phyloP scores from a whole-genome alignment of 345 rosid species.

The Excoecaria cochinchinensis region DNA sequence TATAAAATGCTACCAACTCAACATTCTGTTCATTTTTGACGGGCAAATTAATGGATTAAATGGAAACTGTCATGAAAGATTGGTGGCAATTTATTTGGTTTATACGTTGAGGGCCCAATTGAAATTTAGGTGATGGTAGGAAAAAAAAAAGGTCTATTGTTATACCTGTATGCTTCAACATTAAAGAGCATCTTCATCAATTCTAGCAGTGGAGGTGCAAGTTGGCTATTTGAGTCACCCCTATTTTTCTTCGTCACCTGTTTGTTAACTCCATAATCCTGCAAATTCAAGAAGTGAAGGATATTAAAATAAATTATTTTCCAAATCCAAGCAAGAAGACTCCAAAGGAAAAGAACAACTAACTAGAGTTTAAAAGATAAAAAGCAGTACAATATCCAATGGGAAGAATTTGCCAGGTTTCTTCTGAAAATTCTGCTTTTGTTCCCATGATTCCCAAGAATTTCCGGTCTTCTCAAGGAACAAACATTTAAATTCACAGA shows the following conservation, averaged over 20 bases:
- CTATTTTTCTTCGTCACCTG: conserved; percentile 45
- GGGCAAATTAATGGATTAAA: no score
- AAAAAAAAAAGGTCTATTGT: conserved; percentile 4
- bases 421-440: conserved; percentile 68
- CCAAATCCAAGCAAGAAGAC: neutral
- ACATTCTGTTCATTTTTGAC: no score
- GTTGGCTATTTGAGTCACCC: conserved; percentile 49
- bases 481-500: conserved; percentile 57
- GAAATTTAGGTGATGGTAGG: neutral
- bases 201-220: conserved; percentile 66
- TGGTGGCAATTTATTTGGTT: no score
- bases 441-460: conserved; percentile 90
- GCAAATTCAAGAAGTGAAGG: conserved; percentile 21
- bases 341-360: neutral
- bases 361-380: conserved; percentile 11
- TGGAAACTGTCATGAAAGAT: no score
- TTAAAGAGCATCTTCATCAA: conserved; percentile 89
- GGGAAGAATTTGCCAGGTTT: conserved; percentile 89
- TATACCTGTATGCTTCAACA: conserved; percentile 83
- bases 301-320: neutral
- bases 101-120: no score
- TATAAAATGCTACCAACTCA: no score
- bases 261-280: conserved; percentile 93
- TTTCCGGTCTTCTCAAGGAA: conserved; percentile 95
- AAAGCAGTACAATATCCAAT: conserved; percentile 69